phyloP scores from a whole-genome alignment of 179 eudicot genomes.

The Vitellaria paradoxa region DNA sequence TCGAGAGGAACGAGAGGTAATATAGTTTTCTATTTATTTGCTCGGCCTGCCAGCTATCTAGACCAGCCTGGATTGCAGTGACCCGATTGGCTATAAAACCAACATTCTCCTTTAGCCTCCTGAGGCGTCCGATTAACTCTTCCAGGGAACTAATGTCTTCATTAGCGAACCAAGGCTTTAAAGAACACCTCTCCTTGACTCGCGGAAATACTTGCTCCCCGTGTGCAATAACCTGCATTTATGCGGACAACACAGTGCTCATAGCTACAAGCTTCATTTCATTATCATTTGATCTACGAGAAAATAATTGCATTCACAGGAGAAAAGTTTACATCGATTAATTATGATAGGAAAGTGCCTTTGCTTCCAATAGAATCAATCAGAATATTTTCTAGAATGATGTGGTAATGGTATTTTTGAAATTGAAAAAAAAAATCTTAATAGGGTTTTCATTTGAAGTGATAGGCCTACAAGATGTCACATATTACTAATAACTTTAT shows the following conservation, averaged over 20 bases:
- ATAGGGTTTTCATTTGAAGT: too few species aligned
- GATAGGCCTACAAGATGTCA: too few species aligned
- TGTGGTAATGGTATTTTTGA: too few species aligned
- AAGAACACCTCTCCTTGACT: slow-evolving; percentile 75
- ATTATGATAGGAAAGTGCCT: neutral
- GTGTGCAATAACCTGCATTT: slow-evolving; percentile 69
- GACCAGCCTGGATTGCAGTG: slow-evolving; percentile 90
- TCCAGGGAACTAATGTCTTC: slow-evolving; percentile 74
- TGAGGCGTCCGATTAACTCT: slow-evolving; percentile 74
- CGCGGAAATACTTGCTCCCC: slow-evolving; percentile 97
- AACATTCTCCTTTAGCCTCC: slow-evolving; percentile 90
- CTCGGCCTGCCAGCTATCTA: slow-evolving; percentile 98
- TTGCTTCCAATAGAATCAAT: too few species aligned
- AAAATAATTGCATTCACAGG: neutral
- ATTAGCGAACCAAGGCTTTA: slow-evolving; percentile 69
- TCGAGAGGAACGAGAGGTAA: slow-evolving; percentile 86
- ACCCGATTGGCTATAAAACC: slow-evolving; percentile 96
- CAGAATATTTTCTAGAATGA: too few species aligned
- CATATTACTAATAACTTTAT: too few species aligned
- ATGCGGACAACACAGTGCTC: too few species aligned
- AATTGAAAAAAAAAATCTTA: too few species aligned
- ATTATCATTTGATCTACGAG: neutral
- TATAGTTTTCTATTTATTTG: slow-evolving; percentile 87
- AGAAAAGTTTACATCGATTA: neutral
- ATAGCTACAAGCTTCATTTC: neutral